Evolutionary conservation across 2,329 filamentous ascomycete species (phyloP).

Genomic region (Pestalotiopsis sp.): DNA sequence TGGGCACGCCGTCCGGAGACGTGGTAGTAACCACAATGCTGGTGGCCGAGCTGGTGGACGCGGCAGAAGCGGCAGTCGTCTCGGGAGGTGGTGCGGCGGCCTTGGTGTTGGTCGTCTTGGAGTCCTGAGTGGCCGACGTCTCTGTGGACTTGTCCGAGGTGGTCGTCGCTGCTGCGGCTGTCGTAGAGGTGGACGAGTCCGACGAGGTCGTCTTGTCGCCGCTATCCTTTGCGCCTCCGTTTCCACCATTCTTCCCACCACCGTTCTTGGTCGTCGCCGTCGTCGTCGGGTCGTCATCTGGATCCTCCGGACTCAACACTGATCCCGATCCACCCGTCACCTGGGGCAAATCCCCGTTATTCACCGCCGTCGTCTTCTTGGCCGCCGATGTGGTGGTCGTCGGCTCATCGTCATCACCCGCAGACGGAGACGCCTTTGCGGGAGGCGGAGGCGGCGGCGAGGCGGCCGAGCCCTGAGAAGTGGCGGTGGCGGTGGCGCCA

Average conservation of each 20-base stretch:
- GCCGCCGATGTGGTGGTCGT: background rate
- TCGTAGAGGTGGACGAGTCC: slow-evolving; percentile 1
- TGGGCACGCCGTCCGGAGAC: background rate
- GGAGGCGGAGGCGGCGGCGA: background rate
- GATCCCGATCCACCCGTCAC: slow-evolving; percentile 2
- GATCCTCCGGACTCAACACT: slow-evolving; percentile 12
- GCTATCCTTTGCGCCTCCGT: background rate
- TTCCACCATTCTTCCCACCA: background rate
- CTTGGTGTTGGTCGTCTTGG: background rate
- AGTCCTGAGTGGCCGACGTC: background rate
- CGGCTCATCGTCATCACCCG: background rate
- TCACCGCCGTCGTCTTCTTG: background rate
- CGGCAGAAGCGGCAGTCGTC: background rate
- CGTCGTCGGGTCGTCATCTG: slow-evolving; percentile 2
- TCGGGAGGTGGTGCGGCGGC: background rate
- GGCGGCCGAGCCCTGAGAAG: background rate
- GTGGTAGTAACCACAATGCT: background rate
- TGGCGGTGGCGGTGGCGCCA: background rate
- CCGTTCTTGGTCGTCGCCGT: background rate
- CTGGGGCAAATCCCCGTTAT: background rate
- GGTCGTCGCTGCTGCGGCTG: background rate
- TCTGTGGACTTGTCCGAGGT: background rate
- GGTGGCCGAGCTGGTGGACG: slow-evolving; percentile 2
- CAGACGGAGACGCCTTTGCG: background rate
- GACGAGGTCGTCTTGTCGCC: slow-evolving; percentile 1